These are phyloP conservation scores for Hirschfeldia incana DNA, from an alignment of 345 rosid species.

Conservation along the genomic window DNA sequence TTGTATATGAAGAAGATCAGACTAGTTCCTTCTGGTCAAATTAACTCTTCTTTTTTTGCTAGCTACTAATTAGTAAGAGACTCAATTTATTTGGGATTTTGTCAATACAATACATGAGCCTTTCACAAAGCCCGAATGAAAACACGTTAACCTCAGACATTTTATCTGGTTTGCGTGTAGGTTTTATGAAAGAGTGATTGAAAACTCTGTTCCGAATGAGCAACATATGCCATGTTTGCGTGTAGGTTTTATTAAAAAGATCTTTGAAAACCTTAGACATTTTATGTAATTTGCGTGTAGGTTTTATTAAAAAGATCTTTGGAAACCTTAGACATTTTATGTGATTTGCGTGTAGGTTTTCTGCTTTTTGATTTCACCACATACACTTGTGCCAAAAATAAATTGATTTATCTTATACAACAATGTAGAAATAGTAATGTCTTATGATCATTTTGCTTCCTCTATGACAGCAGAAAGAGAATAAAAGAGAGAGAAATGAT, in stretches of 20 bases:
- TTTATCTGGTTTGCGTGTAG: not conserved
- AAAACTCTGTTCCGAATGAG: too few relatives aligned
- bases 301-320: not conserved
- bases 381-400: too few relatives aligned
- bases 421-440: not conserved
- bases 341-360: not conserved
- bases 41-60: not conserved
- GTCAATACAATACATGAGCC: not conserved
- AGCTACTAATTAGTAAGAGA: not conserved
- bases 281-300: not conserved
- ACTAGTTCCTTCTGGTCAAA: not conserved
- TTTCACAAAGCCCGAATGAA: not conserved
- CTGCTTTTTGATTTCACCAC: not conserved
- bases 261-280: not conserved
- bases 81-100: too few relatives aligned
- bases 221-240: too few relatives aligned
- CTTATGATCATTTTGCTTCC: not conserved
- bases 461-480: not conserved
- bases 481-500: not conserved
- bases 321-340: not conserved
- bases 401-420: not conserved
- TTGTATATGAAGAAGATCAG: conserved; percentile 2
- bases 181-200: not conserved
- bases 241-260: too few relatives aligned
- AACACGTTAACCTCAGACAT: not conserved